Conservation (phyloP, 2,329 filamentous ascomycete genomes). For the Alternaria gaisen region DNA sequence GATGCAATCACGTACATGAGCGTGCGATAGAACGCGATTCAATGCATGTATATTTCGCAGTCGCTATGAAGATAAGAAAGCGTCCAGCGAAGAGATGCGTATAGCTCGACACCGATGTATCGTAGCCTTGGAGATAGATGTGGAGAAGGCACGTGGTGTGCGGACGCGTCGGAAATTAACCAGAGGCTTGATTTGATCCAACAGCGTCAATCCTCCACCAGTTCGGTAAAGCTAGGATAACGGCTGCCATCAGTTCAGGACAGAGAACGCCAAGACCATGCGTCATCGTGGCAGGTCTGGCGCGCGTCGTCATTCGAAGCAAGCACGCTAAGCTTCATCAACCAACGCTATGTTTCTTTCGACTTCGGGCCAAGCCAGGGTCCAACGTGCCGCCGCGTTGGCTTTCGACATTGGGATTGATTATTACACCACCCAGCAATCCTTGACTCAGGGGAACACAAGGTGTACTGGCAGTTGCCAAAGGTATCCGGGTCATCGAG, state of each 20-base stretch:
- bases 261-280: not conserved
- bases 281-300: not conserved
- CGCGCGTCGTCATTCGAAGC: not conserved
- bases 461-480: not conserved
- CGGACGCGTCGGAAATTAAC: not conserved
- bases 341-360: not conserved
- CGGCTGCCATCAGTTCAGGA: not conserved
- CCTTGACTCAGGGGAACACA: not conserved
- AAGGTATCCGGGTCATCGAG: not conserved
- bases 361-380: not conserved
- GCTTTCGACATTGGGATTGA: not conserved
- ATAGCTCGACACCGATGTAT: not conserved
- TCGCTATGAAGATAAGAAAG: not conserved
- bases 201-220: not conserved
- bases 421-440: not conserved
- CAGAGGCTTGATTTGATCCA: not conserved
- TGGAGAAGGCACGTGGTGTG: conserved; percentile 3
- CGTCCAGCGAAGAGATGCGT: not conserved
- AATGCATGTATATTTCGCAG: not conserved
- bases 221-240: not conserved
- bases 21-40: not conserved
- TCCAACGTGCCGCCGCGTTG: not conserved
- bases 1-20: not conserved
- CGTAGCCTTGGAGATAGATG: not conserved
- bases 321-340: not conserved